A percentile compares a stretch with the other conserved stretches of the same genome.
These are phyloP conservation scores for Diaporthe caulivora DNA, from an alignment of 2,329 filamentous ascomycete species.

Conservation along the genomic window DNA sequence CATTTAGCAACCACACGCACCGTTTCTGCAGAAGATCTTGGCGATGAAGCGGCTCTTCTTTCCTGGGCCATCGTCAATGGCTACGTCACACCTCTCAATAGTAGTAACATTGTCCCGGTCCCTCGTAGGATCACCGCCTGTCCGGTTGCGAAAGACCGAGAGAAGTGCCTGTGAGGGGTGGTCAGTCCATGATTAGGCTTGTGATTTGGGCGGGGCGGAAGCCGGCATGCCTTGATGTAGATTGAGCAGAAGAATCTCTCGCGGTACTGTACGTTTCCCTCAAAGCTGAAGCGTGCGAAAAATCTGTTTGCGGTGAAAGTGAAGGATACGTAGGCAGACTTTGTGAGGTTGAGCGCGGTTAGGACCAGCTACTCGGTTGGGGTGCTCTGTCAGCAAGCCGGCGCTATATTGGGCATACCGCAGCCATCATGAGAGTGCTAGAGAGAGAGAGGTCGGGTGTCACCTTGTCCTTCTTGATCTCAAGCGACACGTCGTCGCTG, in stretches of 20 bases:
- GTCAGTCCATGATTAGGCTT: conserved; percentile 23
- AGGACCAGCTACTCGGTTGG: conserved; percentile 70
- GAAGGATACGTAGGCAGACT: conserved; percentile 83
- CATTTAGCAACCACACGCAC: conserved; percentile 50
- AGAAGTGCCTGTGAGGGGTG: conserved; percentile 67
- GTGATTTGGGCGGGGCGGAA: neutral
- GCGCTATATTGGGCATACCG: neutral
- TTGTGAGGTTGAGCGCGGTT: conserved; percentile 83
- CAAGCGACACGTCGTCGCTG: conserved; percentile 82
- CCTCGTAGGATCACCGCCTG: conserved; percentile 66
- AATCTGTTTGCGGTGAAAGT: conserved; percentile 76
- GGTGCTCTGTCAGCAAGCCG: conserved; percentile 6
- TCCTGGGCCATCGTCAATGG: conserved; percentile 77
- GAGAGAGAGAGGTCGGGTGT: neutral
- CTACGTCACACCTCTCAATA: conserved; percentile 81
- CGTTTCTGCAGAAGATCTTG: conserved; percentile 80
- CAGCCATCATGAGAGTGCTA: conserved; percentile 40
- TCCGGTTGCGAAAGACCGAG: conserved; percentile 79
- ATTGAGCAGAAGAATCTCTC: conserved; percentile 81
- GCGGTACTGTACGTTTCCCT: conserved; percentile 62
- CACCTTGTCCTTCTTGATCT: conserved; percentile 77
- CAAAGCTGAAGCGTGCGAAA: conserved; percentile 79
- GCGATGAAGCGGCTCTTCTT: conserved; percentile 81
- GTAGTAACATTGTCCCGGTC: conserved; percentile 75
- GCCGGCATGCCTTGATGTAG: conserved; percentile 71